A percentile compares a stretch with the other conserved stretches of the same genome.
These are phyloP conservation scores for Platanthera zijinensis DNA, from an alignment of 106 monocot species.

Conservation along the genomic window DNA sequence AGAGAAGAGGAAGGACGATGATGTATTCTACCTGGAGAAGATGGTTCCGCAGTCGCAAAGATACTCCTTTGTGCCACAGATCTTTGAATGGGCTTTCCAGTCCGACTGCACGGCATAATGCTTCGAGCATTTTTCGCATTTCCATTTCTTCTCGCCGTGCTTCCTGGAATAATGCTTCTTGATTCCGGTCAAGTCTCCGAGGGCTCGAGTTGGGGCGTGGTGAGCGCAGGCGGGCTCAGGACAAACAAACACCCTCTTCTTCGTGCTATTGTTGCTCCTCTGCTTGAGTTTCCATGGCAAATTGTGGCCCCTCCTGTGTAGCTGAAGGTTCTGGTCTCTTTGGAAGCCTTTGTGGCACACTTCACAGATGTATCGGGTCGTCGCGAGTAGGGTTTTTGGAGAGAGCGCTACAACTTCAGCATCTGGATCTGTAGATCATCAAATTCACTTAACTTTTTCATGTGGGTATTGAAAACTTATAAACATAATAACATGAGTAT, in stretches of 20 bases:
- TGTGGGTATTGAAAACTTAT: no score
- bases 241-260: constrained; percentile 65
- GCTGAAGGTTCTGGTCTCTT: constrained; percentile 80
- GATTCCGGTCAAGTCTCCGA: constrained; percentile 88
- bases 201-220: constrained; percentile 76
- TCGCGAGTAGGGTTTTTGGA: constrained; percentile 77
- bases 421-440: constrained; percentile 44
- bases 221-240: constrained; percentile 79
- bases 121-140: constrained; percentile 89
- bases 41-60: constrained; percentile 86
- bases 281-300: constrained; percentile 88
- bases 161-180: constrained; percentile 90
- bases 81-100: constrained; percentile 86
- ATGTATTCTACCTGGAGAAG: constrained; percentile 57
- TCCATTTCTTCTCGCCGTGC: constrained; percentile 97
- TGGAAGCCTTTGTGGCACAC: constrained; percentile 89
- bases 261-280: constrained; percentile 52
- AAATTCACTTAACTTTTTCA: no score
- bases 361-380: constrained; percentile 81
- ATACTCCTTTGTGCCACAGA: constrained; percentile 85
- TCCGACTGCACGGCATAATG: constrained; percentile 87
- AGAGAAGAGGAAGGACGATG: no score
- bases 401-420: constrained; percentile 82
- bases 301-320: constrained; percentile 85
- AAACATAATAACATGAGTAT: no score